Conservation (phyloP, 768 basidiomycete genomes). For the Lactifluus pinguis region DNA sequence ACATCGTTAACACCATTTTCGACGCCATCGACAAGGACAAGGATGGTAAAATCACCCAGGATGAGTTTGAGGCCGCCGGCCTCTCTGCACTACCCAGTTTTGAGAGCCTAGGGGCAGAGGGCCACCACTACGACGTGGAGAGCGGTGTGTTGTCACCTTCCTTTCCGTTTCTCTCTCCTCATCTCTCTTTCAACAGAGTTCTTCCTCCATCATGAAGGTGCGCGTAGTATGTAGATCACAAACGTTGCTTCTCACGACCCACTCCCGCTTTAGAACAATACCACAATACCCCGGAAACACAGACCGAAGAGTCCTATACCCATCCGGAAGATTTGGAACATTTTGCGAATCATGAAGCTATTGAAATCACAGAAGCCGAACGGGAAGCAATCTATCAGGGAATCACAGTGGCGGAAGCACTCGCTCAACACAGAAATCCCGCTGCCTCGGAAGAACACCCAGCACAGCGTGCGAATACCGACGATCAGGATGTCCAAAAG, state of each 20-base stretch:
- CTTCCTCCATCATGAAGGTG: conserved; percentile 96
- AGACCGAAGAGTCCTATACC: conserved; percentile 88
- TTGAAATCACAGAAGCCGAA: conserved; percentile 78
- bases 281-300: conserved; percentile 95
- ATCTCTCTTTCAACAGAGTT: conserved; percentile 46
- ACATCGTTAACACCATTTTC: conserved; percentile 66
- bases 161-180: conserved; percentile 2
- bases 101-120: conserved; percentile 76
- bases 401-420: conserved; percentile 62
- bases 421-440: conserved; percentile 36
- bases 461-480: neutral
- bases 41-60: conserved; percentile 59
- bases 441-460: conserved; percentile 1
- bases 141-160: conserved; percentile 50
- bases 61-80: conserved; percentile 67
- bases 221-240: conserved; percentile 12
- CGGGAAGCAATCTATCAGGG: conserved; percentile 82
- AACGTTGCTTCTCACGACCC: neutral
- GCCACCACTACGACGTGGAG: conserved; percentile 89
- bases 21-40: conserved; percentile 59
- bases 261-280: conserved; percentile 54
- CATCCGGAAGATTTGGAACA: conserved; percentile 94
- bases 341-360: conserved; percentile 79
- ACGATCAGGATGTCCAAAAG: conserved; percentile 27
- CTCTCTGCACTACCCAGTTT: conserved; percentile 75